phyloP scores from a whole-genome alignment of 495 filamentous ascomycete species.

The Hypoxylon rickii region DNA sequence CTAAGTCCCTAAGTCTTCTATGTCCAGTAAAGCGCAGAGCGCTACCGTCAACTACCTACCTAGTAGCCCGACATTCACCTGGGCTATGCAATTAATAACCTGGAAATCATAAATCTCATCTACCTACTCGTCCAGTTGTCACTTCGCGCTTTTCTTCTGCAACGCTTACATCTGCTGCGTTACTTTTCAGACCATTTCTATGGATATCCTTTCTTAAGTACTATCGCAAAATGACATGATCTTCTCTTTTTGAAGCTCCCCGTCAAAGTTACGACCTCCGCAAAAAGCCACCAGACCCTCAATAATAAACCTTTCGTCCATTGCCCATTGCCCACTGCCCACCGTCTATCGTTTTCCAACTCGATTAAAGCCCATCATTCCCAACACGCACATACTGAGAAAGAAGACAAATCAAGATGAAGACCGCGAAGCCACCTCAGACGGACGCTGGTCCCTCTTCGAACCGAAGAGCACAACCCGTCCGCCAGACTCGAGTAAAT shows the following conservation, averaged over 20 bases:
- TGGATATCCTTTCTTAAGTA: slow-evolving; percentile 15
- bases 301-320: slow-evolving; percentile 10
- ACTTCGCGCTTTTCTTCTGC: slow-evolving; percentile 27
- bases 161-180: slow-evolving; percentile 27
- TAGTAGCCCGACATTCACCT: no score
- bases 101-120: slow-evolving; percentile 30
- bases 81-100: slow-evolving; percentile 10
- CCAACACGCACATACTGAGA: not conserved
- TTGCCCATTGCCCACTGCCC: slow-evolving; percentile 6
- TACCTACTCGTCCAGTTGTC: slow-evolving; percentile 8
- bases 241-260: slow-evolving; percentile 36
- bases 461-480: slow-evolving; percentile 61
- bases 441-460: slow-evolving; percentile 48
- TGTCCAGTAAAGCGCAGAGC: not conserved
- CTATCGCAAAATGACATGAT: slow-evolving; percentile 40
- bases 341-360: no score
- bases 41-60: not conserved
- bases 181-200: slow-evolving; percentile 19
- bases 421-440: slow-evolving; percentile 53
- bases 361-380: no score
- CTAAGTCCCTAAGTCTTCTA: not conserved
- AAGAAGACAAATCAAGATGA: slow-evolving; percentile 46
- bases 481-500: slow-evolving; percentile 63
- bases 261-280: slow-evolving; percentile 23
- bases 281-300: slow-evolving; percentile 15